Percentiles rank a stretch among this genome's conserved stretches.
These are phyloP conservation scores for Hypoxylon sp. DNA, from an alignment of 2,329 filamentous ascomycete species.

Conservation along the genomic window DNA sequence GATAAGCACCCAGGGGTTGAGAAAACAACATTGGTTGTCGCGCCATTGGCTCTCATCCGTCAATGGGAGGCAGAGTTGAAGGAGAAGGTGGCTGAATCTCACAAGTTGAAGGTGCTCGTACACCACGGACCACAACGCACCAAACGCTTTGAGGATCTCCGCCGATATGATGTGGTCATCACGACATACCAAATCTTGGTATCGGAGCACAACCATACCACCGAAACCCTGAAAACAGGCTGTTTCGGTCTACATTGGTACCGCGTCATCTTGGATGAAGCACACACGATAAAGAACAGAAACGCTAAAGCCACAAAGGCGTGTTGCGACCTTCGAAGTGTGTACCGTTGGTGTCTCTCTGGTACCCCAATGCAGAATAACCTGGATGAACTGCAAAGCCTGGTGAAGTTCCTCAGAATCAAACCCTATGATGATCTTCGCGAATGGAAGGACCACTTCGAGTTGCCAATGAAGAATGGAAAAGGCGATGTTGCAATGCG, in stretches of 20 bases:
- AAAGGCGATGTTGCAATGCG: conserved; percentile 90
- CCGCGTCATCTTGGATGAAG: conserved; percentile 93
- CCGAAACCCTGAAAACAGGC: conserved; percentile 76
- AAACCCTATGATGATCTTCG: conserved; percentile 88
- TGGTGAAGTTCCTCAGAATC: conserved; percentile 93
- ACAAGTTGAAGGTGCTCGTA: conserved; percentile 83
- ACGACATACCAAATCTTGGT: conserved; percentile 97
- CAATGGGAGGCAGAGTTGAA: conserved; percentile 97
- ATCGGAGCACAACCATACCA: conserved; percentile 84
- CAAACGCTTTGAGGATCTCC: conserved; percentile 81
- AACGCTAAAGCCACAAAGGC: conserved; percentile 96
- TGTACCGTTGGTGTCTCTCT: conserved; percentile 96
- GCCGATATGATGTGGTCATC: conserved; percentile 92
- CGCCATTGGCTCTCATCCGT: conserved; percentile 91
- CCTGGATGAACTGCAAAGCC: conserved; percentile 92
- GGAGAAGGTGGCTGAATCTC: conserved; percentile 78
- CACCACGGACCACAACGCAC: conserved; percentile 91
- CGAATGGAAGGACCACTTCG: conserved; percentile 93
- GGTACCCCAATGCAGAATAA: conserved; percentile 99
- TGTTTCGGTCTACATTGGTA: conserved; percentile 97
- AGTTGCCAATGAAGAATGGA: conserved; percentile 87
- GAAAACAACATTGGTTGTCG: conserved; percentile 89
- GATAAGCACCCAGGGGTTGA: conserved; percentile 71
- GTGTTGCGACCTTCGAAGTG: conserved; percentile 83
- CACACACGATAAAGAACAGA: conserved; percentile 98